Base-by-base conservation (phyloP, 805 yeast species). In the Metschnikowia drakensbergensis region DNA sequence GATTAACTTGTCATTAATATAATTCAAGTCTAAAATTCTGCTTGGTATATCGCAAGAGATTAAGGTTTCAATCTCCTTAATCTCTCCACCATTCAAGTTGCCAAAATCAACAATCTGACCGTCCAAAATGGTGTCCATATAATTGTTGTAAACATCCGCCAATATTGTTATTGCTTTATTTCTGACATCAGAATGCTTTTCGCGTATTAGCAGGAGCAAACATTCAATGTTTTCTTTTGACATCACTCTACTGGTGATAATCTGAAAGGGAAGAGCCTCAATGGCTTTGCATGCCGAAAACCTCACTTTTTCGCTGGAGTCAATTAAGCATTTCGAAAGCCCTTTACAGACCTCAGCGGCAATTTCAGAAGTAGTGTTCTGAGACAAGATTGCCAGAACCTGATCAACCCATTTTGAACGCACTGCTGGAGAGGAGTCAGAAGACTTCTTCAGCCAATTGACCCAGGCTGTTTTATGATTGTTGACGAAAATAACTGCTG, bases 281-380 rank as follows among this genome's bases (percentile, higher is more conserved):
- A 87, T 61, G 0, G 82, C 72, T 38, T 65, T 62, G 49, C 88
- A 81, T 0, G 94, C 80, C 1, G 75, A 65, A 31, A 80, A 68
- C 54, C 97, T 75, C 2, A 88, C 95, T 34, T 72, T 76, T 49
- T 85, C 92, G 57, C 87, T 89, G 0, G 83, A 69, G 66, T 90
- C 97, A 34, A 86, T 72, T 26, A 90, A 69, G 32, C 91, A 82
- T 57, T 85, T 85, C 13, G 80, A 69, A 8, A 88, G 56, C 1
- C 91, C 87, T 49, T 72, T 75, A 37, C 66, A 52, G 34, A 72
- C 55, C 5, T 63, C 60, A 1, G 46, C 27, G 4, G 74, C 65
- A 2, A 83, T 66, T 41, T 84, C 90, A 0, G 66, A 57, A 1
- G 77, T 67, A 1, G 78, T 62, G 52, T 82, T 72, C 17, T 59